These are phyloP conservation scores for Rhodotorula toruloides DNA, from an alignment of 768 basidiomycete genomes.

Conservation along the genomic window DNA sequence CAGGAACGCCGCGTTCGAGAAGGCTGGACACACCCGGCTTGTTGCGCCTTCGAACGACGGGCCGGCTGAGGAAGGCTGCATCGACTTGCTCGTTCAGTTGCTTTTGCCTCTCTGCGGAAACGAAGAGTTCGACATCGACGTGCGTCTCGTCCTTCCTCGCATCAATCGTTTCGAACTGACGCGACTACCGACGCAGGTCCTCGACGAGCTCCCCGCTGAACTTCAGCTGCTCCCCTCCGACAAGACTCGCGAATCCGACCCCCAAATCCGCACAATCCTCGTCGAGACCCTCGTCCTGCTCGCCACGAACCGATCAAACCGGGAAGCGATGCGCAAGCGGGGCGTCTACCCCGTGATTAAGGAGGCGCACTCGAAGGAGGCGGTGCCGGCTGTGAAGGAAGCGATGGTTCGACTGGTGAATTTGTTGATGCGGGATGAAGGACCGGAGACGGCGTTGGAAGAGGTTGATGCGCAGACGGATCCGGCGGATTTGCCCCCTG, in stretches of 20 bases:
- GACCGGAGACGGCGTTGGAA: constrained; percentile 49
- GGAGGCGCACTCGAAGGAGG: constrained; percentile 69
- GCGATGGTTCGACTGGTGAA: constrained; percentile 82
- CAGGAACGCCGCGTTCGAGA: constrained; percentile 75
- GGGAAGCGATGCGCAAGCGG: constrained; percentile 68
- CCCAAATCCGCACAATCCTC: constrained; percentile 68
- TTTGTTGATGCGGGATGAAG: constrained; percentile 74
- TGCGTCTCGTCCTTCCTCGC: constrained; percentile 45
- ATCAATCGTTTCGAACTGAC: neutral
- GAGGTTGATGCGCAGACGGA: constrained; percentile 46
- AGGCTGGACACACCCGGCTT: constrained; percentile 63
- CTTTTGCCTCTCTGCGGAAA: constrained; percentile 78
- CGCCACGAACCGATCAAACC: constrained; percentile 81
- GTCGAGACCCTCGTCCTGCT: constrained; percentile 85
- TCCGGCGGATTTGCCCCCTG: neutral
- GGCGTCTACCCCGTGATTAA: constrained; percentile 85
- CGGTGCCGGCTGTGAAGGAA: constrained; percentile 55
- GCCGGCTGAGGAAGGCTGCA: constrained; percentile 65
- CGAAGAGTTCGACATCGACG: constrained; percentile 90
- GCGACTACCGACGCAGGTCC: constrained; percentile 55
- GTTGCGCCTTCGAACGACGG: constrained; percentile 52
- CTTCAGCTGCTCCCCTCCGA: constrained; percentile 81
- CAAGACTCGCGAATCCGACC: constrained; percentile 76
- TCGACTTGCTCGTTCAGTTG: constrained; percentile 77
- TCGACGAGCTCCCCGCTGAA: constrained; percentile 74